Conservation (phyloP, 768 basidiomycete genomes). For the Tulasnella calospora region DNA sequence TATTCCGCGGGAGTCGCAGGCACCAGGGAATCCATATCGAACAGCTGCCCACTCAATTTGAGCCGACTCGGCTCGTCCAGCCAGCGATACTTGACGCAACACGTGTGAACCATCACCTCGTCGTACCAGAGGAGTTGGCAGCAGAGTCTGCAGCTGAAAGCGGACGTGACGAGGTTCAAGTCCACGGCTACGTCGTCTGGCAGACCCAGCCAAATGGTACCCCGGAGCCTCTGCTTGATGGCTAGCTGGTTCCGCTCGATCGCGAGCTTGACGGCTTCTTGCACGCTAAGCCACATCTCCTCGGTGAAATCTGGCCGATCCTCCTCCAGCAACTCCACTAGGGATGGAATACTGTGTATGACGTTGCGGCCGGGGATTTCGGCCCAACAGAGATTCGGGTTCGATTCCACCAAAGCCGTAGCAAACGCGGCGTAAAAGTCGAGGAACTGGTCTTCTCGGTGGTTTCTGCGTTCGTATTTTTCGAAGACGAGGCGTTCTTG, state of each 20-base stretch:
- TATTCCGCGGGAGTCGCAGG: background rate
- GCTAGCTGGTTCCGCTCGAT: background rate
- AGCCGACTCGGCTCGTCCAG: background rate
- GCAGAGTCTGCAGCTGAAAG: background rate
- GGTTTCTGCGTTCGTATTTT: constrained; percentile 10
- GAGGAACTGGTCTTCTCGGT: background rate
- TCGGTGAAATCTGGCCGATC: background rate
- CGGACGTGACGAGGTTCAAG: background rate
- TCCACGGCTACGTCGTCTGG: background rate
- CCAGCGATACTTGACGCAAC: background rate
- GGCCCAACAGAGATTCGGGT: background rate
- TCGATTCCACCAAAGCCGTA: background rate
- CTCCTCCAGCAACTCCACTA: background rate
- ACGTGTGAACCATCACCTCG: background rate
- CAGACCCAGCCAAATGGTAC: background rate
- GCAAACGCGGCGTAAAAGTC: background rate
- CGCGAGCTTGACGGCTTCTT: background rate
- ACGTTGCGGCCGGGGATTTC: background rate
- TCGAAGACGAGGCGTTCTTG: constrained; percentile 16
- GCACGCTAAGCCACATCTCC: background rate
- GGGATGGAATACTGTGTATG: background rate
- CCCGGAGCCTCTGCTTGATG: background rate
- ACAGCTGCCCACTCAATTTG: background rate
- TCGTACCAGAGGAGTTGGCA: background rate
- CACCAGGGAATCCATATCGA: background rate